Base-by-base conservation (phyloP, 1,284 basidiomycete genomes). In the Albatrellus sp. region DNA sequence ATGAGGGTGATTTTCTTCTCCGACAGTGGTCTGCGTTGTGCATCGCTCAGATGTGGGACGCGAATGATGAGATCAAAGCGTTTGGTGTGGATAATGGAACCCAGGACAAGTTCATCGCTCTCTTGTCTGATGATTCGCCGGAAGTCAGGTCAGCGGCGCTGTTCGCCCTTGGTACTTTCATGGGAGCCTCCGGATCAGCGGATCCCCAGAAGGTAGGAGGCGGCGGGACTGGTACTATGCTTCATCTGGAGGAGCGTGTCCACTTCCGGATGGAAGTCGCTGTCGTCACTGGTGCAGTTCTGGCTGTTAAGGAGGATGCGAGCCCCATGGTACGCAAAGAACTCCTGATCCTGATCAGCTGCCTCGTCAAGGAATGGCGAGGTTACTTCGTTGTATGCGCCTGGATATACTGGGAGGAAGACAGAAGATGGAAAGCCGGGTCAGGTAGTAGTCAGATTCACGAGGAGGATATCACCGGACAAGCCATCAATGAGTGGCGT, bases 271-370 rank as follows among this genome's bases (percentile, higher is more conserved):
- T 84, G 76, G 84, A 87, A 56, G 80, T 86, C 0, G 78, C 80
- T 2, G 77, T 86, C 14, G 80, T 77, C n/a, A 87, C 80, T 0
- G 81, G 77, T 16, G 79, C 82, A 0, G 76, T 78, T 2, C 67
- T 88, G 38, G 80, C 89, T 39, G 85, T 91, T 49, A 89, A 89
- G 60, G 89, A 92, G 46, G 94, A 98, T 58, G 94, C 90, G 2
- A 92, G 88, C 50, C 94, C 96, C 0, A 88, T 97, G 77, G 93
- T 94, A 6, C 72, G 96, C 50, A 97, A 97, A 64, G 96, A 98
- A 61, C 69, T 98, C 10, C 72, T 98, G 32, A 78, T 97, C 32
- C 73, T 98, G 35, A 81, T 98, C 43, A 93, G 89, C 54, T 90
- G 90, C 53, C 69, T 98, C 17, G 92, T 94, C 12, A 87, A 90